phyloP scores from a whole-genome alignment of 1,139 yeast species.

The Sugiyamaella sp. region DNA sequence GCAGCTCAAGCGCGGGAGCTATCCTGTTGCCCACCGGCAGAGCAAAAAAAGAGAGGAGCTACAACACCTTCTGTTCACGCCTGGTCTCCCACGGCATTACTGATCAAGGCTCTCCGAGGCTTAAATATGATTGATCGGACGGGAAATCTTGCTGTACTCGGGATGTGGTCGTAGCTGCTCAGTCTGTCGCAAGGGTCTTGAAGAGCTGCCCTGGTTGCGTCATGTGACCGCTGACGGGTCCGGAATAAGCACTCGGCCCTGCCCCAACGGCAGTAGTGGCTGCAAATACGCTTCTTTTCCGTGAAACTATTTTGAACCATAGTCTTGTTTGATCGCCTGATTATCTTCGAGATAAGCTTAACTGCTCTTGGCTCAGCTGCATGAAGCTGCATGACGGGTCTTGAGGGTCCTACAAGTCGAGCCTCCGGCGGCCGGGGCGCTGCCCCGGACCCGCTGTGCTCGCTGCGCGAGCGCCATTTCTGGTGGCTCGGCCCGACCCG shows the following conservation, averaged over 20 bases:
- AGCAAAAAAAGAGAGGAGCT: not conserved
- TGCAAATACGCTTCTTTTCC: no score
- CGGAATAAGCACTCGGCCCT: no score
- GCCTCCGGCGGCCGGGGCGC: conserved; percentile 3
- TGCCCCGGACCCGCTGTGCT: not conserved
- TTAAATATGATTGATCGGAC: not conserved
- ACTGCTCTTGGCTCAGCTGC: not conserved
- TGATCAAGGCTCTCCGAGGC: not conserved
- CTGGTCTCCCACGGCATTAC: not conserved
- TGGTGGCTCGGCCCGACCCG: no score
- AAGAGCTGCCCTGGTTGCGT: not conserved
- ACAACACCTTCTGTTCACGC: not conserved
- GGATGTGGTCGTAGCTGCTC: not conserved
- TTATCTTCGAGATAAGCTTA: not conserved
- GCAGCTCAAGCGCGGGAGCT: no score
- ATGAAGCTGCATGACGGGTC: not conserved
- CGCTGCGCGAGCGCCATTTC: no score
- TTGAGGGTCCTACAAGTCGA: not conserved
- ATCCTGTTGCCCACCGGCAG: not conserved
- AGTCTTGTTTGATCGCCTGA: no score
- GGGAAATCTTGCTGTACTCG: not conserved
- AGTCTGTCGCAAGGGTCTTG: not conserved
- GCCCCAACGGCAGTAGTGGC: no score
- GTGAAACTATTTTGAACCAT: no score
- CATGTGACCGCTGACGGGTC: not conserved